Percentiles rank a stretch among this genome's conserved stretches.
These are phyloP conservation scores for Gastrolobium bilobum DNA, from an alignment of 306 rosid species.

Conservation along the genomic window DNA sequence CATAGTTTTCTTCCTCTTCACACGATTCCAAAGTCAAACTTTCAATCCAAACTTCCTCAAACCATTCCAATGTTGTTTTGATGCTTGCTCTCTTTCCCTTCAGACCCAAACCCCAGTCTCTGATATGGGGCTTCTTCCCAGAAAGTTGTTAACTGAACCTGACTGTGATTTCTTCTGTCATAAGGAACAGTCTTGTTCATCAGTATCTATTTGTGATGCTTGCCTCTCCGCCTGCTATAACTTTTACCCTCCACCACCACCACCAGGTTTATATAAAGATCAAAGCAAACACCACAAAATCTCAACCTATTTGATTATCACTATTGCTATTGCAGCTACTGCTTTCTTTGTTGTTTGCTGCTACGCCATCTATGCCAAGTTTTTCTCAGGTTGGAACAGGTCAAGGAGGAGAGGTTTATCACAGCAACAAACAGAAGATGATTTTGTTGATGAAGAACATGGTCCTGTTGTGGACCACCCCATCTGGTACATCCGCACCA, in stretches of 20 bases:
- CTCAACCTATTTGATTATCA: constrained; percentile 32
- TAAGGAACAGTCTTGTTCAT: accelerated
- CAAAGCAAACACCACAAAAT: background rate
- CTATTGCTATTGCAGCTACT: constrained; percentile 38
- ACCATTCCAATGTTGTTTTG: background rate
- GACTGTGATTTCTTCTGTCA: accelerated
- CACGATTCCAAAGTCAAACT: constrained; percentile 44
- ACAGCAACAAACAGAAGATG: constrained; percentile 39
- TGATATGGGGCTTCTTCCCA: constrained; percentile 50
- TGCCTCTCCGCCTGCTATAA: background rate
- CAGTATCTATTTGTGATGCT: background rate
- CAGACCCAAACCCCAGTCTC: background rate
- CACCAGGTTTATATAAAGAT: background rate
- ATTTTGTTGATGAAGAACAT: constrained; percentile 60
- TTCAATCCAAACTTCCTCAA: background rate
- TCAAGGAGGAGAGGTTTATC: constrained; percentile 32
- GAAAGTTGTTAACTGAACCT: constrained; percentile 22
- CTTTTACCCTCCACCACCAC: background rate
- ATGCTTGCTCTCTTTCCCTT: constrained; percentile 17
- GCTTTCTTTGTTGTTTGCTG: constrained; percentile 54
- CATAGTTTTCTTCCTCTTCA: background rate
- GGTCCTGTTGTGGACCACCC: constrained; percentile 75
- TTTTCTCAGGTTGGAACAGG: constrained; percentile 37
- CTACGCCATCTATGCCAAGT: constrained; percentile 60
- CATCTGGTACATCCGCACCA: constrained; percentile 84